Conservation (phyloP, 305 asterid species). For the Fraxinus paxiana region DNA sequence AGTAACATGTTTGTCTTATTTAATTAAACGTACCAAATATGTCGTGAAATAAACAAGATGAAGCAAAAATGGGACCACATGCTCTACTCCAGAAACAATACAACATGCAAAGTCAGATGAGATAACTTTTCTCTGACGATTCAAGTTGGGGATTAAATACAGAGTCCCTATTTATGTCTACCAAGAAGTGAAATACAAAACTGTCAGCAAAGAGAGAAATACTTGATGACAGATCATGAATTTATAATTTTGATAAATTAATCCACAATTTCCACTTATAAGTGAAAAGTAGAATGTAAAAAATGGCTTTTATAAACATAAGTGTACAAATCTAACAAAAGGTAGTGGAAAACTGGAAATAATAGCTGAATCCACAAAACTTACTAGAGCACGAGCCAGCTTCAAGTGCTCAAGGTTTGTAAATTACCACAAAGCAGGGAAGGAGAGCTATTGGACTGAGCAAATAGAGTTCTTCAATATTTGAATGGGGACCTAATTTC, state of each 20-base stretch:
- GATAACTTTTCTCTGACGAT: background rate
- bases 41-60: background rate
- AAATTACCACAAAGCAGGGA: conserved; percentile 86
- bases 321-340: background rate
- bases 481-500: conserved; percentile 63
- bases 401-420: conserved; percentile 28
- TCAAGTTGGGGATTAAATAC: background rate
- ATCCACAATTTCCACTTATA: background rate
- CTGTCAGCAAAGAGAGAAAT: background rate
- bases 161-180: background rate
- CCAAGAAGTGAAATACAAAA: background rate
- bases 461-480: conserved; percentile 80
- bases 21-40: background rate
- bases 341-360: background rate
- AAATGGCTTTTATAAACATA: background rate
- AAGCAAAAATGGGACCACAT: background rate
- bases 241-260: background rate
- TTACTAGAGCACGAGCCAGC: background rate
- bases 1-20: background rate
- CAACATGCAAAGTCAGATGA: background rate
- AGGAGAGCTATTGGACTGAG: conserved; percentile 78
- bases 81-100: background rate
- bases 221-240: background rate
- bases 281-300: background rate
- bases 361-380: background rate